phyloP scores from a whole-genome alignment of 1,284 basidiomycete species.

The Peniophora sp. region DNA sequence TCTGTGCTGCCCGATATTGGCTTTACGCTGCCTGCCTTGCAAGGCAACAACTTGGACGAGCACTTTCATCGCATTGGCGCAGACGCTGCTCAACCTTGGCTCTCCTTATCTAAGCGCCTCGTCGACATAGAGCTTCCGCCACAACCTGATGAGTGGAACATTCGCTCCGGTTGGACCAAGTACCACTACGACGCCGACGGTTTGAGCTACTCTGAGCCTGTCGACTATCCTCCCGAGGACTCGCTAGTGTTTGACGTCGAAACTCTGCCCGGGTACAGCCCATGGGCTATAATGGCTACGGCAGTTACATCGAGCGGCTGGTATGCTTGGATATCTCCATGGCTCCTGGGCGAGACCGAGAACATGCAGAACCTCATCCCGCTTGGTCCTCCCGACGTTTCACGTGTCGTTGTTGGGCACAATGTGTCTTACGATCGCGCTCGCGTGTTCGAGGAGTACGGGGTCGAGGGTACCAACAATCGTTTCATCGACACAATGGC shows the following conservation, averaged over 20 bases:
- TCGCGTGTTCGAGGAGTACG: constrained; percentile 83
- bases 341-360: constrained; percentile 68
- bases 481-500: constrained; percentile 95
- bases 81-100: constrained; percentile 74
- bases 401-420: constrained; percentile 83
- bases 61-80: constrained; percentile 85
- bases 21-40: constrained; percentile 81
- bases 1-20: constrained; percentile 72
- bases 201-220: constrained; percentile 56
- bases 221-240: constrained; percentile 61
- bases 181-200: constrained; percentile 66
- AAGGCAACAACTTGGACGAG: constrained; percentile 78
- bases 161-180: constrained; percentile 86
- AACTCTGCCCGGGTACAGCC: constrained; percentile 79
- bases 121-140: constrained; percentile 50
- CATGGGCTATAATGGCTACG: constrained; percentile 85
- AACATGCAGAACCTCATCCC: constrained; percentile 73
- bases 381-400: constrained; percentile 43
- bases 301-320: constrained; percentile 80
- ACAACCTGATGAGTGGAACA: constrained; percentile 66
- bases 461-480: constrained; percentile 57
- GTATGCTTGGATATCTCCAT: constrained; percentile 97
- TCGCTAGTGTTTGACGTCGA: constrained; percentile 92
- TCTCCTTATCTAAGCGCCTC: constrained; percentile 66
- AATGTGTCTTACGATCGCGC: constrained; percentile 94